These are phyloP conservation scores for Papiliotrema laurentii DNA, from an alignment of 1,284 basidiomycete genomes.

Conservation along the genomic window DNA sequence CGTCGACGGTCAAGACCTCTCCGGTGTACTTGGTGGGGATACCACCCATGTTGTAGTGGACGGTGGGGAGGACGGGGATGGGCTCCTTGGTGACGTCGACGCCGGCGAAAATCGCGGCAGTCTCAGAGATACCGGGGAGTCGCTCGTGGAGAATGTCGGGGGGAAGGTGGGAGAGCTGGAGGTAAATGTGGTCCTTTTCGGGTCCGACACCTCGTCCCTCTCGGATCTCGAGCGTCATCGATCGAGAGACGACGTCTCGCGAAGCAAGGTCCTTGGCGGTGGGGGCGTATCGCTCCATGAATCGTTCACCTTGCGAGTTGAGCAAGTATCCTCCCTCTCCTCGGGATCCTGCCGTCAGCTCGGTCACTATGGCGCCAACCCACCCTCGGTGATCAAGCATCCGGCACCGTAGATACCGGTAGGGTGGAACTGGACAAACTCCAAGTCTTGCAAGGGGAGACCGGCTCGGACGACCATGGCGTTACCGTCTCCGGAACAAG, in stretches of 20 bases:
- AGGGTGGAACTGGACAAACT: conserved; percentile 99
- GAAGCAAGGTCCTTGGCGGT: conserved; percentile 99
- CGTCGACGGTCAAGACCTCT: conserved; percentile 83
- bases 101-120: conserved; percentile 97
- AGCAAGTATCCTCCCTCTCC: conserved; percentile 99
- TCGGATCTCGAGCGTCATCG: conserved; percentile 98
- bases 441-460: conserved; percentile 91
- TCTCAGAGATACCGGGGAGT: conserved; percentile 99
- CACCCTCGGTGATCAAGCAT: conserved; percentile 96
- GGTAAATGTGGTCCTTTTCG: conserved; percentile 95
- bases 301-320: conserved; percentile 98
- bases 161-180: conserved; percentile 96
- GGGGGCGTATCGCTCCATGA: conserved; percentile 99
- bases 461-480: conserved; percentile 98
- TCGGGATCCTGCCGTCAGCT: conserved; percentile 68
- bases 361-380: conserved; percentile 6
- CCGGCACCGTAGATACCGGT: conserved; percentile 99
- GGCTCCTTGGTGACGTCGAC: conserved; percentile 99
- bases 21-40: conserved; percentile 99
- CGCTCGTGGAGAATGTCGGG: conserved; percentile 95
- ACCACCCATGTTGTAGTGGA: conserved; percentile 98
- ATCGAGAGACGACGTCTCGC: conserved; percentile 98
- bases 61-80: conserved; percentile 92
- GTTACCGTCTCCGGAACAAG: conserved; percentile 98
- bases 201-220: conserved; percentile 99